These are phyloP conservation scores for Pyrenophora tritici-repentis DNA, from an alignment of 2,329 filamentous ascomycete species.

Conservation along the genomic window DNA sequence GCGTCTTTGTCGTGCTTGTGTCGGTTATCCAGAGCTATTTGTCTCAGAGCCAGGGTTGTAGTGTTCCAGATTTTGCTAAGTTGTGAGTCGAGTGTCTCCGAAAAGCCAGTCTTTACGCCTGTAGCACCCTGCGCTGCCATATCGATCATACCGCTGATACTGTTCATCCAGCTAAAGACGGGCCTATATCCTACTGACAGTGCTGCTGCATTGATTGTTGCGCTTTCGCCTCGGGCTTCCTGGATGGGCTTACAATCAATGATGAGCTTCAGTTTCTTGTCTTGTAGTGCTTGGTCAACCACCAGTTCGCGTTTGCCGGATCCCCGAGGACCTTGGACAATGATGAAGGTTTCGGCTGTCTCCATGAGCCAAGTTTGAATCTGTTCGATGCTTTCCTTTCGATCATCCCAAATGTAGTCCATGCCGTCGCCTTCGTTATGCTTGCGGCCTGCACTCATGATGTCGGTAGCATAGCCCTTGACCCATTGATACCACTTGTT, in stretches of 20 bases:
- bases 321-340: slow-evolving; percentile 88
- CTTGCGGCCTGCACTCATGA: slow-evolving; percentile 63
- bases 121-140: slow-evolving; percentile 92
- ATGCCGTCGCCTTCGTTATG: slow-evolving; percentile 70
- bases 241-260: slow-evolving; percentile 94
- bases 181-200: slow-evolving; percentile 86
- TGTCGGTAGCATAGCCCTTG: slow-evolving; percentile 70
- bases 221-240: slow-evolving; percentile 84
- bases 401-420: slow-evolving; percentile 84
- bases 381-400: slow-evolving; percentile 79
- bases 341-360: slow-evolving; percentile 87
- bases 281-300: slow-evolving; percentile 78
- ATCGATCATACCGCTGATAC: slow-evolving; percentile 87
- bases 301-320: slow-evolving; percentile 90
- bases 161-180: slow-evolving; percentile 96
- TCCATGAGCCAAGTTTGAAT: slow-evolving; percentile 86
- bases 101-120: slow-evolving; percentile 92
- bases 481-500: slow-evolving; percentile 81
- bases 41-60: slow-evolving; percentile 76
- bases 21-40: slow-evolving; percentile 72
- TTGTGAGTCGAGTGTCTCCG: slow-evolving; percentile 87
- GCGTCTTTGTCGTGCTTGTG: slow-evolving; percentile 75
- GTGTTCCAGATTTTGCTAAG: slow-evolving; percentile 88
- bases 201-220: slow-evolving; percentile 82
- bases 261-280: slow-evolving; percentile 76